Percentiles rank a stretch among this genome's conserved stretches.
phyloP scores from a whole-genome alignment of 2,329 filamentous ascomycete species.

The Zasmidium angulare region DNA sequence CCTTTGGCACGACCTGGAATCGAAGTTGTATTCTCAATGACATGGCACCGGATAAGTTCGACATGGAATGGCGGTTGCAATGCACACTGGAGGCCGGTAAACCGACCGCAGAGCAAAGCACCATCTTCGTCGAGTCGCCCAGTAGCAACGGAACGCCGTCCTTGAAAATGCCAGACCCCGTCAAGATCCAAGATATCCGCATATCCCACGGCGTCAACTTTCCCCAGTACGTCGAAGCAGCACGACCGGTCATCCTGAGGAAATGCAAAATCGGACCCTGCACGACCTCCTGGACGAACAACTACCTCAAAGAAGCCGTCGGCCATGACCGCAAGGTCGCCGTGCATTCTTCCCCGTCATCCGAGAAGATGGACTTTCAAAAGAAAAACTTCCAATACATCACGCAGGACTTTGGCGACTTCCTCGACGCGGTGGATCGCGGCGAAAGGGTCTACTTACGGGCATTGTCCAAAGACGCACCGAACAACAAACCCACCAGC shows the following conservation, averaged over 20 bases:
- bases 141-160: background rate
- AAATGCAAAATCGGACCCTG: slow-evolving; percentile 67
- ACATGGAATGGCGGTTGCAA: slow-evolving; percentile 30
- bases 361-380: slow-evolving; percentile 73
- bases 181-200: slow-evolving; percentile 52
- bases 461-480: slow-evolving; percentile 68
- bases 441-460: slow-evolving; percentile 74
- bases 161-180: slow-evolving; percentile 18
- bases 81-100: slow-evolving; percentile 25
- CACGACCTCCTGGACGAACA: slow-evolving; percentile 63
- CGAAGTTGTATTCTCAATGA: slow-evolving; percentile 47
- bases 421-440: slow-evolving; percentile 60
- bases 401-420: slow-evolving; percentile 65
- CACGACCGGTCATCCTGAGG: slow-evolving; percentile 65
- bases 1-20: slow-evolving; percentile 86
- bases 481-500: slow-evolving; percentile 68
- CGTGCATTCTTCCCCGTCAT: slow-evolving; percentile 65
- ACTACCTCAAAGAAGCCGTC: slow-evolving; percentile 65
- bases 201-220: slow-evolving; percentile 60
- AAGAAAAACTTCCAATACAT: slow-evolving; percentile 79
- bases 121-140: slow-evolving; percentile 11
- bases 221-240: slow-evolving; percentile 55
- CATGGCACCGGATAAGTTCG: slow-evolving; percentile 22
- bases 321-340: slow-evolving; percentile 66
- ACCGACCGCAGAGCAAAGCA: slow-evolving; percentile 17